Conservation (phyloP, 1,284 basidiomycete species). For the Rhodotorula mucilaginosa region DNA sequence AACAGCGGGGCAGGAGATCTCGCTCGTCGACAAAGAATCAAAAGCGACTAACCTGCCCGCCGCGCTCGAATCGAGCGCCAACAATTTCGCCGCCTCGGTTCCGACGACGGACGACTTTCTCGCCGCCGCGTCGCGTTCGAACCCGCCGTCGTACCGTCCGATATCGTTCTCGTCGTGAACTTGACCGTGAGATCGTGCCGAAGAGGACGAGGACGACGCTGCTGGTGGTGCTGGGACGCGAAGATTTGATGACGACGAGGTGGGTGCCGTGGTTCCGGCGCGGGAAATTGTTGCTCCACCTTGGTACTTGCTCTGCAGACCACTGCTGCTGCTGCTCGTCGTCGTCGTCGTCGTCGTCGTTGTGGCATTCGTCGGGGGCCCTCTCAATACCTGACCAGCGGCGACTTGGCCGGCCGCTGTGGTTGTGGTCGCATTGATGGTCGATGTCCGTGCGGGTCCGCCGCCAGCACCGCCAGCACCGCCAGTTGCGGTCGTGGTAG, state of each 20-base stretch:
- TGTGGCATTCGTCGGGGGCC: neutral
- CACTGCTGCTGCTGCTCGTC: neutral
- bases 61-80: slow-evolving; percentile 71
- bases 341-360: neutral
- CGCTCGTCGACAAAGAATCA: neutral
- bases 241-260: neutral
- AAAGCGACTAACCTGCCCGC: slow-evolving; percentile 24
- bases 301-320: slow-evolving; percentile 31
- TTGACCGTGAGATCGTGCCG: neutral
- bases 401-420: neutral
- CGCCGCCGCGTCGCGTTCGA: slow-evolving; percentile 63
- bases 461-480: no score
- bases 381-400: neutral
- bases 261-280: neutral
- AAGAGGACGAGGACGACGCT: slow-evolving; percentile 6
- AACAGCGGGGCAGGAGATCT: no score
- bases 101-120: slow-evolving; percentile 57
- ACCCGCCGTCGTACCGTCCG: slow-evolving; percentile 79
- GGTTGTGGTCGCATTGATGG: neutral
- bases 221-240: neutral
- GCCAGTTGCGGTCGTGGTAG: neutral
- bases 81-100: slow-evolving; percentile 69
- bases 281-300: neutral
- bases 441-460: neutral
- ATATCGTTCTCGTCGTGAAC: slow-evolving; percentile 50